phyloP scores from a whole-genome alignment of 768 basidiomycete species.

The Naganishia randhawae region DNA sequence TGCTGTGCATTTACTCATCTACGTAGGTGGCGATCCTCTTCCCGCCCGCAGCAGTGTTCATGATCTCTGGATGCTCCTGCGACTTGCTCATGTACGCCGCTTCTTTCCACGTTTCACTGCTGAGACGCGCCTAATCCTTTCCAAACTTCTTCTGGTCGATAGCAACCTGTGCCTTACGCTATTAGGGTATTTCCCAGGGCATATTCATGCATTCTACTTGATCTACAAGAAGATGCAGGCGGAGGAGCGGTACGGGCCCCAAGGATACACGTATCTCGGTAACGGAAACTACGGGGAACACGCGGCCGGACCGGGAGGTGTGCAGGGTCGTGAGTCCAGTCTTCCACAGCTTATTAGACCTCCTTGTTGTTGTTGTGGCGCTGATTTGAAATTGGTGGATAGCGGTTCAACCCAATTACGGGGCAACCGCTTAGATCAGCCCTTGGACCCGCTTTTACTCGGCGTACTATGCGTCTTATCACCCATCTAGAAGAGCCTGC shows the following conservation, averaged over 20 bases:
- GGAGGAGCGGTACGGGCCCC: conserved; percentile 42
- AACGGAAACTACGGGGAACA: conserved; percentile 42
- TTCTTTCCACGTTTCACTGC: background rate
- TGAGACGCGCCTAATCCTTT: background rate
- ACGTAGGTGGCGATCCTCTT: conserved; percentile 49
- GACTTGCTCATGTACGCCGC: conserved; percentile 42
- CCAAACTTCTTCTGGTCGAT: background rate
- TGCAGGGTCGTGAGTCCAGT: conserved; percentile 1
- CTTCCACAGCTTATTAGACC: no score
- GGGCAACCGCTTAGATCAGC: background rate
- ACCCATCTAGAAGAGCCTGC: no score
- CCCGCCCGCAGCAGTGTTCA: conserved; percentile 34
- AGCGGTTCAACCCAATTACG: conserved; percentile 6
- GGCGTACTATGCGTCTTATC: no score
- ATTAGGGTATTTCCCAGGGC: conserved; percentile 36
- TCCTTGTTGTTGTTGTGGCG: background rate
- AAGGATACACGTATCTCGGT: conserved; percentile 41
- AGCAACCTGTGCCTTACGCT: conserved; percentile 28
- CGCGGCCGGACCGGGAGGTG: background rate
- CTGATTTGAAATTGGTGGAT: background rate
- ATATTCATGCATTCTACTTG: conserved; percentile 45
- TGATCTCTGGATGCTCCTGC: conserved; percentile 45
- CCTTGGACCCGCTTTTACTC: no score
- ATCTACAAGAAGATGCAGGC: conserved; percentile 45
- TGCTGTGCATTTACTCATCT: no score